A percentile compares a stretch with the other conserved stretches of the same genome.
Evolutionary conservation across 2,329 filamentous ascomycete genomes (phyloP).

Genomic region (Neoscytalidium dimidiatum): DNA sequence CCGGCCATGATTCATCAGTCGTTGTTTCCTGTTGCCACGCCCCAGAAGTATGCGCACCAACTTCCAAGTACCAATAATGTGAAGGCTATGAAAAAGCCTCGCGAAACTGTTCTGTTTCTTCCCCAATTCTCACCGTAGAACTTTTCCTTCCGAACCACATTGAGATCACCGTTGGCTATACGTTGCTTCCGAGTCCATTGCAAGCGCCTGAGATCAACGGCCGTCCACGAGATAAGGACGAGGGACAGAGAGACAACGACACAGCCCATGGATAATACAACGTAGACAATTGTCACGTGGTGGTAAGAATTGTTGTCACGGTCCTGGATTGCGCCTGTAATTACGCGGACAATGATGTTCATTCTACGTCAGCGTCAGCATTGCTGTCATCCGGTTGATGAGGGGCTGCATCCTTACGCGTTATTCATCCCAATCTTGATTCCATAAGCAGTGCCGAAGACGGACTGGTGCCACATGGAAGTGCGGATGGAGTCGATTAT

Average conservation of each 20-base stretch:
- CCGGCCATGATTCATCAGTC: not conserved
- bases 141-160: slow-evolving; percentile 46
- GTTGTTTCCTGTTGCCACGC: slow-evolving; percentile 54
- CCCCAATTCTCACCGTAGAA: slow-evolving; percentile 40
- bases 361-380: slow-evolving; percentile 41
- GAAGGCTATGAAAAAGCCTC: slow-evolving; percentile 47
- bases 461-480: slow-evolving; percentile 60
- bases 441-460: slow-evolving; percentile 62
- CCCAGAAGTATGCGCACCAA: slow-evolving; percentile 63
- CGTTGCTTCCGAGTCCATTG: slow-evolving; percentile 62
- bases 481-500: slow-evolving; percentile 65
- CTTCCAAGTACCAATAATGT: slow-evolving; percentile 52
- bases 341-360: slow-evolving; percentile 61
- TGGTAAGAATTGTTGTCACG: slow-evolving; percentile 58
- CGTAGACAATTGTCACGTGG: slow-evolving; percentile 58
- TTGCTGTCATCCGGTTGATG: not conserved
- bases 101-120: slow-evolving; percentile 42
- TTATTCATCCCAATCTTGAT: slow-evolving; percentile 65
- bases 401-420: not conserved
- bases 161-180: slow-evolving; percentile 45
- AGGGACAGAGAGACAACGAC: slow-evolving; percentile 48
- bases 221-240: slow-evolving; percentile 40
- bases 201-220: slow-evolving; percentile 48
- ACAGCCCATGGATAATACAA: slow-evolving; percentile 53
- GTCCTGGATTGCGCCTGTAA: slow-evolving; percentile 63